phyloP scores from a whole-genome alignment of 352 stramenopile genomes.

The Pythium dissotocum region DNA sequence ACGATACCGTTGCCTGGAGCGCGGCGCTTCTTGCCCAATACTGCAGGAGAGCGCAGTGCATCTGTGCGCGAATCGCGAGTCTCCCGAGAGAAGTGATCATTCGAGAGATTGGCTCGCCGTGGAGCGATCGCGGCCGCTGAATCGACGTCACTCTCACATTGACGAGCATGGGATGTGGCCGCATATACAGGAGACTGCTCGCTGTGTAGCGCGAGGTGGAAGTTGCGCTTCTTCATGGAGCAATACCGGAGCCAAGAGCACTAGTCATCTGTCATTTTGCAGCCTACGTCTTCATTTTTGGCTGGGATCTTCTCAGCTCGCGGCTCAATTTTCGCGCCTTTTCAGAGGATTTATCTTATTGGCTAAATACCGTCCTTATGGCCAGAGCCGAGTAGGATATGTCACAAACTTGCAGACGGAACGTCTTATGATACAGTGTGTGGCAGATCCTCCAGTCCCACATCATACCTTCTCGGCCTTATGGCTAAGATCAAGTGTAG shows the following conservation, averaged over 20 bases:
- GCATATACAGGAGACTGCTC: not conserved
- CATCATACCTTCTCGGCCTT: slow-evolving; percentile 85
- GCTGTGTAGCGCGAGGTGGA: not conserved
- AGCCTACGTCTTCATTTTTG: not conserved
- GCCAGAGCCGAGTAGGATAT: not conserved
- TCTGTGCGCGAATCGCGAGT: not conserved
- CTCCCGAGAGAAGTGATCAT: not conserved
- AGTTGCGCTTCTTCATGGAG: slow-evolving; percentile 19
- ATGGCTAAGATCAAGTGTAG: slow-evolving; percentile 92
- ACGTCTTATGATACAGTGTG: not conserved
- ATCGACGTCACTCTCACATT: not conserved
- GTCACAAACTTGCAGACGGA: slow-evolving; percentile 3
- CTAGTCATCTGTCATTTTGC: not conserved
- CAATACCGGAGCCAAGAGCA: not conserved
- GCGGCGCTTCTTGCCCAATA: slow-evolving; percentile 6
- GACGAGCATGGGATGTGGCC: not conserved
- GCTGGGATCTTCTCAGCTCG: too few species aligned
- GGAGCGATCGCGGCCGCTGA: not conserved
- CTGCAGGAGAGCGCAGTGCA: not conserved
- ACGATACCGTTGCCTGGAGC: not conserved
- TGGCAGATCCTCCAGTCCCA: not conserved
- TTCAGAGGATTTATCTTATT: slow-evolving; percentile 11
- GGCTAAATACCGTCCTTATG: slow-evolving; percentile 5
- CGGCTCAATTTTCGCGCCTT: slow-evolving; percentile 10
- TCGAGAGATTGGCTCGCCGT: not conserved